Evolutionary conservation across 2,329 filamentous ascomycete species (phyloP).

Genomic region (Penicillium crustosum): DNA sequence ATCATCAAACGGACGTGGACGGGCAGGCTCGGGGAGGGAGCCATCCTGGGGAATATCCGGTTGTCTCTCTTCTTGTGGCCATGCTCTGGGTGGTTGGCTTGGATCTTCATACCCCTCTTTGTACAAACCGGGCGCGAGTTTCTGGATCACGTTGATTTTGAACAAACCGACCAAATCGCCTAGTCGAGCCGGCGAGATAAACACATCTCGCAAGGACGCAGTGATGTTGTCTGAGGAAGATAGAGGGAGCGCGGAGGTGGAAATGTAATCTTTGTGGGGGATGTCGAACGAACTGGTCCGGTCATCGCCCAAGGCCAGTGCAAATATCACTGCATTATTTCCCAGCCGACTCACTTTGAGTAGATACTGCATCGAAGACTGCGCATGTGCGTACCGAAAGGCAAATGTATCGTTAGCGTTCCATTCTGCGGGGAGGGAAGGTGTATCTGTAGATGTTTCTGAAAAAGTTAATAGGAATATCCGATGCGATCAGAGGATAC

Average conservation of each 20-base stretch:
- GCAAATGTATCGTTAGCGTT: slow-evolving; percentile 70
- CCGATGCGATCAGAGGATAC: not conserved
- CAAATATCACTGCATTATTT: slow-evolving; percentile 78
- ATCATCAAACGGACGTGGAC: slow-evolving; percentile 67
- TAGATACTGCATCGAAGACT: slow-evolving; percentile 81
- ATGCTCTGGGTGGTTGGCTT: slow-evolving; percentile 34
- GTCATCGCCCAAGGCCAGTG: slow-evolving; percentile 75
- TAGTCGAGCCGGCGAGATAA: slow-evolving; percentile 71
- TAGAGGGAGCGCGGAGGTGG: slow-evolving; percentile 58
- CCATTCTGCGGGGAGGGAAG: slow-evolving; percentile 71
- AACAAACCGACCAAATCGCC: slow-evolving; percentile 69
- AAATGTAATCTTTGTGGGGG: slow-evolving; percentile 71
- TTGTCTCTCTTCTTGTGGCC: slow-evolving; percentile 43
- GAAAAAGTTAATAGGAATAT: not conserved
- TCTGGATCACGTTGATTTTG: slow-evolving; percentile 79
- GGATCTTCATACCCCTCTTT: slow-evolving; percentile 75
- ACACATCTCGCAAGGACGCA: slow-evolving; percentile 56
- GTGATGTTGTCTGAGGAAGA: slow-evolving; percentile 37
- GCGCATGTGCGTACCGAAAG: slow-evolving; percentile 83
- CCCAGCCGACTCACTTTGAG: slow-evolving; percentile 81
- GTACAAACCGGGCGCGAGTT: slow-evolving; percentile 71
- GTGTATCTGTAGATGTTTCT: slow-evolving; percentile 32
- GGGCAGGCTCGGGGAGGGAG: slow-evolving; percentile 59
- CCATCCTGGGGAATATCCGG: slow-evolving; percentile 54
- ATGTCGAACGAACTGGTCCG: slow-evolving; percentile 77